Percentiles rank a stretch among this genome's conserved stretches.
These are phyloP conservation scores for Asterophora lycoperdoides DNA, from an alignment of 768 basidiomycete genomes.

Conservation along the genomic window DNA sequence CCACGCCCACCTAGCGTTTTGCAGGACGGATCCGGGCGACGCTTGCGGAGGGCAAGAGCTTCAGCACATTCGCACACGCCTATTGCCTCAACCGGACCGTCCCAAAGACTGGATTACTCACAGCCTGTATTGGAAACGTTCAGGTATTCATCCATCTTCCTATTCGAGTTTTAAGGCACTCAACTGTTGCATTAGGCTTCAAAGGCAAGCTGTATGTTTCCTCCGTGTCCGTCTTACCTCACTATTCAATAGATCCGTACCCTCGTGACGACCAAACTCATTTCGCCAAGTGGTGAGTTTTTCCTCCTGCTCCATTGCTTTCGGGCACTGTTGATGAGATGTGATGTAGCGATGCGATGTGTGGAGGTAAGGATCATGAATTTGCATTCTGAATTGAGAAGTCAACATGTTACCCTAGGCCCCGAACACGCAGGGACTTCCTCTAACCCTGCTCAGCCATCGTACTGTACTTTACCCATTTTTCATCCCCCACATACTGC, in stretches of 20 bases:
- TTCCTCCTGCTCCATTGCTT: conserved; percentile 26
- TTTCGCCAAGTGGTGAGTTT: conserved; percentile 50
- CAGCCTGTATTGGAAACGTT: conserved; percentile 52
- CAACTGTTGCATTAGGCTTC: neutral
- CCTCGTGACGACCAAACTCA: conserved; percentile 51
- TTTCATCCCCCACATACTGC: conserved; percentile 39
- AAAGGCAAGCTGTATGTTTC: neutral
- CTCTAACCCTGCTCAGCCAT: conserved; percentile 39
- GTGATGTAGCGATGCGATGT: neutral
- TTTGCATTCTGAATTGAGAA: conserved; percentile 15
- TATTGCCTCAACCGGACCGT: conserved; percentile 43
- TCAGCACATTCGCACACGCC: conserved; percentile 39
- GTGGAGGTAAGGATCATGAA: neutral
- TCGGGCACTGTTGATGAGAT: neutral
- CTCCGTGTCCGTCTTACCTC: neutral
- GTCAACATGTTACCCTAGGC: conserved; percentile 27
- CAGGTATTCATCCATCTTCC: conserved; percentile 42
- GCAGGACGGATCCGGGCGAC: conserved; percentile 34
- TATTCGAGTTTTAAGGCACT: conserved; percentile 41
- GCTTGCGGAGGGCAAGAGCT: conserved; percentile 41
- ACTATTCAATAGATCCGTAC: conserved; percentile 45
- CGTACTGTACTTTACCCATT: conserved; percentile 49
- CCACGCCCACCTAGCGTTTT: conserved; percentile 55
- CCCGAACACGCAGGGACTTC: conserved; percentile 43
- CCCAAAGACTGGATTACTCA: conserved; percentile 56